These are phyloP conservation scores for Phycomyces blakesleeanus DNA, from an alignment of 192 early-diverging fungal genomes.

Conservation along the genomic window DNA sequence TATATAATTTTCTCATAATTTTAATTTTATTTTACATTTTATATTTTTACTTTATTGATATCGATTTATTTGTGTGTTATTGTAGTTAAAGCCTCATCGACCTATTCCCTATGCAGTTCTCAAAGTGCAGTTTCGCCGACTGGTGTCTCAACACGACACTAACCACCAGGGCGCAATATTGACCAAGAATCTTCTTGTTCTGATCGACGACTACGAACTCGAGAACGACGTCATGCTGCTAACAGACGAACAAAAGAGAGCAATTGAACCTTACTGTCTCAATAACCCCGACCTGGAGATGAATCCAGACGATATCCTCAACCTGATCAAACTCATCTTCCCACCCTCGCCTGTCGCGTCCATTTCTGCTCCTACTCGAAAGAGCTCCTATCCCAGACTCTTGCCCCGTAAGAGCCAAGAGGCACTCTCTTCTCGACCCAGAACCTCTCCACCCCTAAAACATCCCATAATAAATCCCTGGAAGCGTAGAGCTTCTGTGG, in stretches of 20 bases:
- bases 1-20: no score
- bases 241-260: constrained; percentile 30
- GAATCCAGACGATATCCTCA: constrained; percentile 40
- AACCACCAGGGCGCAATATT: constrained; percentile 30
- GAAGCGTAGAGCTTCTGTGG: constrained; percentile 10
- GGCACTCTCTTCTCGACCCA: not conserved
- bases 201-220: constrained; percentile 34
- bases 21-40: no score
- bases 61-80: no score
- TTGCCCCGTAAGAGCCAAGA: not conserved
- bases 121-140: constrained; percentile 21
- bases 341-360: constrained; percentile 18
- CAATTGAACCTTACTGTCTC: constrained; percentile 29
- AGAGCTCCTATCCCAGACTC: not conserved
- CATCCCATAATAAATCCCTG: constrained; percentile 9
- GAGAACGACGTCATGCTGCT: constrained; percentile 24
- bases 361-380: constrained; percentile 24
- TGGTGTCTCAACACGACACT: constrained; percentile 13
- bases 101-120: constrained; percentile 26
- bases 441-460: constrained; percentile 15
- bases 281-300: constrained; percentile 42
- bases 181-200: constrained; percentile 30
- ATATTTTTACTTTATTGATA: no score
- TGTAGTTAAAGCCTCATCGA: not conserved
- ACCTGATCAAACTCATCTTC: constrained; percentile 27